Conservation (phyloP, 306 rosid species). For the Crotalaria pallida region DNA sequence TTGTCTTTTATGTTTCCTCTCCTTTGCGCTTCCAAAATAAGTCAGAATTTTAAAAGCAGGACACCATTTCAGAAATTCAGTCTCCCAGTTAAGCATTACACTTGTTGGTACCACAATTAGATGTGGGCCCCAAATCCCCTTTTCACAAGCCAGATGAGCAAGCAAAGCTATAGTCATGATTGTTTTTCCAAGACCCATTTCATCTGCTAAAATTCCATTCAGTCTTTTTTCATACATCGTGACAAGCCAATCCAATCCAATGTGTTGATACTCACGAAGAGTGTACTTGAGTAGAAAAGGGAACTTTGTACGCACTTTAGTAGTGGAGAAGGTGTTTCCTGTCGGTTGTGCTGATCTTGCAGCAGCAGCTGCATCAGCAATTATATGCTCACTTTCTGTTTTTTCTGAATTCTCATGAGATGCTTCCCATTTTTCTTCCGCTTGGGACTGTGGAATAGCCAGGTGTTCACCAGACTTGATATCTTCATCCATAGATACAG, state of each 20-base stretch:
- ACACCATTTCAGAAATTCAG: slow-evolving; percentile 98
- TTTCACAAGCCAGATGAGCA: slow-evolving; percentile 96
- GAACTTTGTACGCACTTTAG: slow-evolving; percentile 89
- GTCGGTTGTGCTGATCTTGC: slow-evolving; percentile 99
- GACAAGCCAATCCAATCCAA: slow-evolving; percentile 99
- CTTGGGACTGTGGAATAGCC: slow-evolving; percentile 33
- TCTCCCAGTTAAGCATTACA: slow-evolving; percentile 99
- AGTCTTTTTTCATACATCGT: slow-evolving; percentile 95
- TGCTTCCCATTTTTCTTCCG: slow-evolving; percentile 41
- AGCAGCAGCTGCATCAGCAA: slow-evolving; percentile 98
- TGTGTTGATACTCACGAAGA: slow-evolving; percentile 96
- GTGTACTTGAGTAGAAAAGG: slow-evolving; percentile 90
- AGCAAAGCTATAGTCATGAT: slow-evolving; percentile 96
- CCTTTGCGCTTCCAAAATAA: slow-evolving; percentile 95
- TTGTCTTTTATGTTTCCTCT: slow-evolving; percentile 85
- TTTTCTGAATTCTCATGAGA: slow-evolving; percentile 40
- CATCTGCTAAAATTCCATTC: slow-evolving; percentile 97
- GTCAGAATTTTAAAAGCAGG: slow-evolving; percentile 96
- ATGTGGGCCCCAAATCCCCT: slow-evolving; percentile 99
- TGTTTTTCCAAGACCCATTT: slow-evolving; percentile 98
- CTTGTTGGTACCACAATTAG: slow-evolving; percentile 98
- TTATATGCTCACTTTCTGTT: slow-evolving; percentile 71
- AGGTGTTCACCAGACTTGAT: slow-evolving; percentile 39
- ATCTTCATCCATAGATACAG: slow-evolving; percentile 45
- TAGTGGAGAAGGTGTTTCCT: slow-evolving; percentile 98